These are phyloP conservation scores for Suillus fuscotomentosus DNA, from an alignment of 768 basidiomycete genomes.

Conservation along the genomic window DNA sequence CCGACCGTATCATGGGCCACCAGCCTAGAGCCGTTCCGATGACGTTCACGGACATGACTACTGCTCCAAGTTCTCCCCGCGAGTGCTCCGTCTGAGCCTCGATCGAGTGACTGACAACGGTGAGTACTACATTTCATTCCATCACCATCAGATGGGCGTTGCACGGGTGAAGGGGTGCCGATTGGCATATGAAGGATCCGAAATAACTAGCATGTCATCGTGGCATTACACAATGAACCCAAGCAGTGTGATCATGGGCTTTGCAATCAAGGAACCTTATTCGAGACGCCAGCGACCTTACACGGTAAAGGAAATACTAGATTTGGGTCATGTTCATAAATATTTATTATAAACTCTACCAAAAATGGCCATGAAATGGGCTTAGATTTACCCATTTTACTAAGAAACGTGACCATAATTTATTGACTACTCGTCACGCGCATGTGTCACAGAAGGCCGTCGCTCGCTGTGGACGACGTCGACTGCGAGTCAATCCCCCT, in stretches of 20 bases:
- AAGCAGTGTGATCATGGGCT: not conserved
- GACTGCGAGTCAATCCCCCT: constrained; percentile 26
- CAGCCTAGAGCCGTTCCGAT: not conserved
- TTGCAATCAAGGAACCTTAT: not conserved
- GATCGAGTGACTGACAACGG: not conserved
- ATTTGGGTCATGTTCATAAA: not conserved
- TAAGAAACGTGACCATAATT: constrained; percentile 27
- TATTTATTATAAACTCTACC: too few species aligned
- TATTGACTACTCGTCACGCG: constrained; percentile 27
- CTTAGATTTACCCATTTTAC: constrained; percentile 8
- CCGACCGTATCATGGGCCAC: not conserved
- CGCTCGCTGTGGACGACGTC: constrained; percentile 38
- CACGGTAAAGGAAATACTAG: not conserved
- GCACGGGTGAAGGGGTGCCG: not conserved
- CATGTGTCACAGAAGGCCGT: constrained; percentile 26
- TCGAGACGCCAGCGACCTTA: not conserved
- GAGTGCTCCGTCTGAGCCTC: not conserved
- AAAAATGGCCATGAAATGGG: not conserved
- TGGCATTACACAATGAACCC: not conserved
- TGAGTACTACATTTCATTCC: not conserved
- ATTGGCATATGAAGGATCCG: not conserved
- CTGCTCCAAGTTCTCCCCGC: not conserved
- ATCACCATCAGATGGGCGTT: not conserved
- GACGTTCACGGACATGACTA: not conserved
- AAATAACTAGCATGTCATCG: not conserved